Evolutionary conservation across 495 filamentous ascomycete genomes (phyloP), one percentile per base, ranked within the genome.

Genomic region (Mytilinidion resinicola): DNA sequence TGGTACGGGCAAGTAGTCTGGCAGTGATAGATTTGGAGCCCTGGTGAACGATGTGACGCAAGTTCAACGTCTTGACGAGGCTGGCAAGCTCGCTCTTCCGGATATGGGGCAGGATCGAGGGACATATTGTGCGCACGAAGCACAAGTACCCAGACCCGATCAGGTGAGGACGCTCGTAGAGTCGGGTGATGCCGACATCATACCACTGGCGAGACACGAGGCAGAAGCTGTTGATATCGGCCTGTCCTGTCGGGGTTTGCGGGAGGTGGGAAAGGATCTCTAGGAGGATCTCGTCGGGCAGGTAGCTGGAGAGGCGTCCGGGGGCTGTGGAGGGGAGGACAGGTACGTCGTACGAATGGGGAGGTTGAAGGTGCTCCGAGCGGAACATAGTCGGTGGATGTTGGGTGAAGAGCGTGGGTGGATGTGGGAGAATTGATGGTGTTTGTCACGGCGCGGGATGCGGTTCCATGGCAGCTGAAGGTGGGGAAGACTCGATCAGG

Each of bases 121-220:
- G 86, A 56, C 82, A 84, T 20, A 90, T 70, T 0, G 82, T 82
- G n/a, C 67, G 61, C 0, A 83, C 77, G 67, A 90, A 89, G 15
- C 71, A 68, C 4, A 71, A 59, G 64, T 86, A 89, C 43, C 80
- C 80, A 3, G 64, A 70, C 9, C 83, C 82, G 10, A 63, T 64
- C 5, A 88, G 65, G 39, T 66, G 59, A 0, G 85, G 84, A 1
- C 63, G 55, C 17, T 70, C 67, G 63, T 87, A 90, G n/a, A 90
- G 78, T 19, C 72, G 68, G 0, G 76, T 60, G 8, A 85, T 74
- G 11, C 77, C 74, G 4, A 75, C 77, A 9, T 77, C 74, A 64
- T 88, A 87, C 86, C 86, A 90, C 54, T 84, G 76, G 12, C 77
- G 76, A 7, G 77, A 83, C 12, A 87, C 77, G 17, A 85, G 73